Evolutionary conservation across 2,329 filamentous ascomycete genomes (phyloP), one percentile per base, ranked within the genome.

Genomic region (Penicillium sp.): DNA sequence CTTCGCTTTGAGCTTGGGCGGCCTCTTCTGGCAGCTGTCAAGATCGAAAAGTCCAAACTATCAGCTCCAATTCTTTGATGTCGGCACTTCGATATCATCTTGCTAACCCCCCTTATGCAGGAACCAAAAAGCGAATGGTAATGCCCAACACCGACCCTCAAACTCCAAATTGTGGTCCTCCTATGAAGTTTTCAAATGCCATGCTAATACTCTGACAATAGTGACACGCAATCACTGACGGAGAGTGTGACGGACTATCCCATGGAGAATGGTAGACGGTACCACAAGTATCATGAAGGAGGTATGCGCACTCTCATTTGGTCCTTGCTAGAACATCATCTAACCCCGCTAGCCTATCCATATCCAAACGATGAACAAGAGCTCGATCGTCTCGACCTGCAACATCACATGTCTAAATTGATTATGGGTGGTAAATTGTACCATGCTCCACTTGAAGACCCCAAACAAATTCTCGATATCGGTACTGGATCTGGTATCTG

Each of bases 401-500:
- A 83, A 64, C 83, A 86, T 70, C 79, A 84, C 65, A 79, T 86
- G 66, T 81, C 82, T 70, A 81, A 79, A 50, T 59, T 82, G 43
- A 65, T 81, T 35, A 77, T 82, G 41, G 72, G 77, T 41, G 78
- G 77, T 38, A 71, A 71, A 41, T 69, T 85, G 39, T 81, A 79
- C 69, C 74, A 79, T 48, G 78, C 81, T 7, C 82, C 82, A 14
- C 67, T 84, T 3, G 66, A 73, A 12, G 67, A 76, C n/a, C 76
- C 78, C 3, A 70, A 79, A 58, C 76, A 77, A 25, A 81, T 87
- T 14, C 76, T 87, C 10, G 84, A 87, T 65, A 75, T 87, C 10
- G 84, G 85, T 50, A 86, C 83, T 6, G 87, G 87, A 15, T 86
- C 84, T 0, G 86, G 86, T 2, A 85, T 85, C 71, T 90, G 88